These are phyloP conservation scores for Hypocreales sp. DNA, from an alignment of 2,329 filamentous ascomycete species.

Conservation along the genomic window DNA sequence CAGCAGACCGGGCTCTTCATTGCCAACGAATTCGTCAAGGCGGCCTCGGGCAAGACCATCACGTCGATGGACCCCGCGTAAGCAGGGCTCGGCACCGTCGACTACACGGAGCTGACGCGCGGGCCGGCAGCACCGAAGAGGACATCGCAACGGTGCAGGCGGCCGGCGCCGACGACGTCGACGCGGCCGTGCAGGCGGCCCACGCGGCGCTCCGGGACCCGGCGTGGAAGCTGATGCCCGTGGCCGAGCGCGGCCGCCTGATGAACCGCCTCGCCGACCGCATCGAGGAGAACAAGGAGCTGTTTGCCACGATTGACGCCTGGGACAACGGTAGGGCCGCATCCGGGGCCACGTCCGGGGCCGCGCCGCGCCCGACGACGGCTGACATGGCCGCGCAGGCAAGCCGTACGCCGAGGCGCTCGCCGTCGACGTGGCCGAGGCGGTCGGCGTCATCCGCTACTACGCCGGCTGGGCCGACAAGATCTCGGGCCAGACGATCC, in stretches of 20 bases:
- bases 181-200: slow-evolving; percentile 26
- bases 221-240: slow-evolving; percentile 52
- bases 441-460: slow-evolving; percentile 42
- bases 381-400: too few relatives aligned
- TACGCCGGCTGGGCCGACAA: slow-evolving; percentile 72
- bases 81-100: too few relatives aligned
- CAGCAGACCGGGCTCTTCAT: slow-evolving; percentile 61
- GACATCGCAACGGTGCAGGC: slow-evolving; percentile 17
- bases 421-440: slow-evolving; percentile 45
- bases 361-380: too few relatives aligned
- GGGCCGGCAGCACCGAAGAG: slow-evolving; percentile 11
- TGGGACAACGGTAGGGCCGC: slow-evolving; percentile 89
- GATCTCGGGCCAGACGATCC: slow-evolving; percentile 61
- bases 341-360: too few relatives aligned
- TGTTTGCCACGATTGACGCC: slow-evolving; percentile 44
- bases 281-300: slow-evolving; percentile 44
- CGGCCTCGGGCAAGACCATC: slow-evolving; percentile 37
- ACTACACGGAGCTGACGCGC: too few relatives aligned
- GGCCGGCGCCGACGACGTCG: slow-evolving; percentile 14
- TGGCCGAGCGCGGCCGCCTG: slow-evolving; percentile 50
- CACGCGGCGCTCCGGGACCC: slow-evolving; percentile 52
- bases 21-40: slow-evolving; percentile 59
- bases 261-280: slow-evolving; percentile 59
- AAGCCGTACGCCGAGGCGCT: slow-evolving; percentile 47
- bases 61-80: too few relatives aligned